Evolutionary conservation across 805 yeast genomes (phyloP), one percentile per base, ranked within the genome.

Genomic region (Candida chauliodis): DNA sequence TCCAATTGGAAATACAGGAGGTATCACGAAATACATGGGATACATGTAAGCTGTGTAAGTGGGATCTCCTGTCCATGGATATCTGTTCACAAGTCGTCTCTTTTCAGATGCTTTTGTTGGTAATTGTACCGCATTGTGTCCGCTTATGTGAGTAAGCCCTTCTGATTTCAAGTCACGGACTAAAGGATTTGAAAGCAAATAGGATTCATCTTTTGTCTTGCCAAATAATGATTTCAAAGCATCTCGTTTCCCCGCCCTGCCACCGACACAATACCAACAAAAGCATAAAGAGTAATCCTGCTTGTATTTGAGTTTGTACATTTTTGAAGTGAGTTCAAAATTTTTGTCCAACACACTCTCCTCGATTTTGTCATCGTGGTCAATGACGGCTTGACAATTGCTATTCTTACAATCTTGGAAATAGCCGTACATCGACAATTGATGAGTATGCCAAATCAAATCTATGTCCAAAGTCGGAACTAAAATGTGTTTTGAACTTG

Each of bases 381-480:
- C 57, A 14, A 52, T 40, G 19, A 49, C 43, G 3, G 27, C 18
- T 8, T 24, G 27, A 10, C 29, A 24, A 5, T 18, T 10, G 25
- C 20, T 21, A 2, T 8, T 6, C 13, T 26, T 24, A 34, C 52
- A 46, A 15, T 42, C 37, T 9, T 23, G 19, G 26, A 49, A 43
- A 36, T 56, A 54, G 22, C 37, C 28, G 30, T 33, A 34, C 38
- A 43, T 37, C 8, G 45, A 27, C 14, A 56, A 43, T 29, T 52
- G 58, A 34, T 57, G 59, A 3, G 62, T 57, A 28, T 50, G 58
- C 62, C 62, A 56, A 3, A 55, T 30, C 32, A 57, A 42, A 27
- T 56, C 59, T 19, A 57, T 55, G 29, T 57, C 61, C 31, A 57
- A 41, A 4, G 59, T 54, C 0, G 62, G 61, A 1, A 55, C 54